Base-by-base conservation (phyloP, 139 green algal genomes). In the Microglena sp. region DNA sequence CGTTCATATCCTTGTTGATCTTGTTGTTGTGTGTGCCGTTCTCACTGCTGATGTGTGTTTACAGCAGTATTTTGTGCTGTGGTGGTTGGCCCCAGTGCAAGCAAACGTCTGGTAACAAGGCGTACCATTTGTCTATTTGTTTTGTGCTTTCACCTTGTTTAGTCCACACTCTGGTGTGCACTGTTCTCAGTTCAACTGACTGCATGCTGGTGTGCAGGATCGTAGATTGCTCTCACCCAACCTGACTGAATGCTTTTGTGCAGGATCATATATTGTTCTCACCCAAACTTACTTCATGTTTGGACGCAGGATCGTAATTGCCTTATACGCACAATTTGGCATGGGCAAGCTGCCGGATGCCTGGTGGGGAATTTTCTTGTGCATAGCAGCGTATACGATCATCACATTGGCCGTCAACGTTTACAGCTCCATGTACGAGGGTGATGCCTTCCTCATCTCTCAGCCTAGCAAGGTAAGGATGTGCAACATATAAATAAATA, bases 321-420 rank as follows among this genome's bases (percentile, higher is more conserved):
- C 85, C 3, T 35, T 82, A 31, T 70, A 87, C n/a, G 75, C 82
- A 1, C 87, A 94, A 60, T 94, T 92, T 67, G 87, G 80, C 26
- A 81, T 82, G 0, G 74, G 77, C 24, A 89, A 92, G 70, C 79
- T 86, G 33, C 84, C 80, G 0, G 72, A 55, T 30, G 85, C 78
- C 64, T 87, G 72, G 66, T 79, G 59, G 62, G 50, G 71, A 5
- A 68, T 94, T 26, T 60, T 79, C 3, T 54, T 33, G 33, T 94
- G 87, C 45, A 76, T 94, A 6, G 53, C 75, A 1, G 45, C 56
- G 6, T 94, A 94, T 67, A 28, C 70, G 4, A 26, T 78, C 26
- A 64, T 89, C 22, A 89, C 82, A 31, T 32, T 67, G 5, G 56
- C 58, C 0, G 67, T 92, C 27, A 77, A 77, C 32, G 21, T 82